Base-by-base conservation (phyloP, 495 filamentous ascomycete species). In the Penicillium bovifimosum region DNA sequence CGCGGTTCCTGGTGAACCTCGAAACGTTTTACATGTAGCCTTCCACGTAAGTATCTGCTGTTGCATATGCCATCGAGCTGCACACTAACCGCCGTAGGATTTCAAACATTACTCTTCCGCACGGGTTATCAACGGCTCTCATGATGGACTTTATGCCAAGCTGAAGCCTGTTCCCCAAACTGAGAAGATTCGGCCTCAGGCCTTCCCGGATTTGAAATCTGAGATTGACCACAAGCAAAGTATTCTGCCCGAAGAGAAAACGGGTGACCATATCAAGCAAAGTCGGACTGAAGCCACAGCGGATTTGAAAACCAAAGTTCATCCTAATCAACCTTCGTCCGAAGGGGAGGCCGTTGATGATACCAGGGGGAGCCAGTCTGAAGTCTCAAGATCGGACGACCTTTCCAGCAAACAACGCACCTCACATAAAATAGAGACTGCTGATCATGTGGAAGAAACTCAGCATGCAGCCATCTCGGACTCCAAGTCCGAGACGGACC, bases 31-130 rank as follows among this genome's bases (percentile, higher is more conserved):
- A 26, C 79, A 88, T 62, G 83, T 91, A 68, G 86, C 86, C 11
- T 86, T 86, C 61, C 86, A 89, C 63, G 84, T 86, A 77, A 73
- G 82, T 71, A 47, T 6, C 7, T 33, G 28, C 14, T 33, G 11
- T 34, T 24, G 18, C 34, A 3, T 32, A 33, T 32, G 18, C 44
- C 42, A 33, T 27, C 47, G 29, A 29, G 9, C 27, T 49, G 0
- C 40, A 33, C 1, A 52, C 41, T 26, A 54, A 39, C 26, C 35
- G 50, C 11, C 41, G 5, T n/a, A 58, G 45, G 45, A 60, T 45
- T 89, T 83, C 71, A 82, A 89, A 61, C 87, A 91, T 63, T 91
- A 87, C 63, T 87, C 84, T 3, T 88, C 86, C 1, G 80, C 90
- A 52, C 80, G 85, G 45, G 80, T 82, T 54, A 64, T 81, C 14